A percentile compares a stretch with the other conserved stretches of the same genome.
These are phyloP conservation scores for Paspalum notatum DNA, from an alignment of 176 grass and related monocot genomes.

Conservation along the genomic window DNA sequence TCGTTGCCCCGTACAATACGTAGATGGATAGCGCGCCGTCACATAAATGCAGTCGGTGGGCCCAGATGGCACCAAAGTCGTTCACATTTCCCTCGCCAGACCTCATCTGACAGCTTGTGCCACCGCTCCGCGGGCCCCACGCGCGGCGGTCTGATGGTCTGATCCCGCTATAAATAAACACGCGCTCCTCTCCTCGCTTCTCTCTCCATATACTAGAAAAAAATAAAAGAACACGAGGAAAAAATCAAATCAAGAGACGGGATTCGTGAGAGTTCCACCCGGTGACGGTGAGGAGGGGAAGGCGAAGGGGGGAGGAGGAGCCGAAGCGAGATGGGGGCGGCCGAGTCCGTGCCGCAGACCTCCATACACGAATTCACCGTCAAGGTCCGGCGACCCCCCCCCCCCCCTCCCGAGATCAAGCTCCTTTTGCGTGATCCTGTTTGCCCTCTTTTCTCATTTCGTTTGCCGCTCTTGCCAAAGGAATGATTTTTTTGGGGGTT, in stretches of 20 bases:
- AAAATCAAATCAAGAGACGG: slow-evolving; percentile 37
- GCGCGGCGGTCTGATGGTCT: background rate
- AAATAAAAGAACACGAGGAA: background rate
- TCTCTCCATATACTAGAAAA: background rate
- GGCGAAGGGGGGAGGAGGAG: slow-evolving; percentile 11
- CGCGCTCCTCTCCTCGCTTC: background rate
- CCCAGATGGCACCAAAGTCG: slow-evolving; percentile 1
- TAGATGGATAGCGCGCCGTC: background rate
- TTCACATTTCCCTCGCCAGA: slow-evolving; percentile 17
- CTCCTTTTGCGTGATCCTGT: slow-evolving; percentile 24
- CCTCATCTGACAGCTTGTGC: slow-evolving; percentile 37
- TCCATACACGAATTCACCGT: slow-evolving; percentile 94
- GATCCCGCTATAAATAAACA: slow-evolving; percentile 43
- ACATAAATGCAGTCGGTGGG: slow-evolving; percentile 16
- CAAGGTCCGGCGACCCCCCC: slow-evolving; percentile 50
- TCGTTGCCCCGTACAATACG: no score
- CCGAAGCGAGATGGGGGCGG: slow-evolving; percentile 57
- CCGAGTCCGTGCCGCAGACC: slow-evolving; percentile 64
- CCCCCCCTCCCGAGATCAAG: background rate
- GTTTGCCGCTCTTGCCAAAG: background rate
- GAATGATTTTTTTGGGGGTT: background rate
- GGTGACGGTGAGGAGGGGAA: background rate
- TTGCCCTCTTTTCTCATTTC: background rate
- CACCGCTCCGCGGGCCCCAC: slow-evolving; percentile 15
- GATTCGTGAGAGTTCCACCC: slow-evolving; percentile 17